phyloP scores from a whole-genome alignment of 768 basidiomycete genomes.

The Crassisporium funariophilum region DNA sequence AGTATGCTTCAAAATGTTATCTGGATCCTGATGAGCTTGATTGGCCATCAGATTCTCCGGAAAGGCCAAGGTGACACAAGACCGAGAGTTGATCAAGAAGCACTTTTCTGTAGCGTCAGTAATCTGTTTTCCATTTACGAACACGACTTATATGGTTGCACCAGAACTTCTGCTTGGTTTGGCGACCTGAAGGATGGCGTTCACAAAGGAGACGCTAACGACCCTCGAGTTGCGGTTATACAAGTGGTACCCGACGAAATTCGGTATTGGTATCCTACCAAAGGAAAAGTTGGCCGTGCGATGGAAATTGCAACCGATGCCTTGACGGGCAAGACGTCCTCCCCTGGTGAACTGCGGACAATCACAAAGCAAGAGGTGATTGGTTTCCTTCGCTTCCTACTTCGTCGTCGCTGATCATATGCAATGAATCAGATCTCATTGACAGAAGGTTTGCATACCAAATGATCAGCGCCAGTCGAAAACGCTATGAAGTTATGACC shows the following conservation, averaged over 20 bases:
- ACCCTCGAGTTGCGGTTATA: conserved; percentile 80
- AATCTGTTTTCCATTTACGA: not conserved
- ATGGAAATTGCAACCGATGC: conserved; percentile 62
- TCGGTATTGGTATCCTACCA: conserved; percentile 76
- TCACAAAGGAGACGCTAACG: conserved; percentile 78
- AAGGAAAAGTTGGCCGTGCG: conserved; percentile 56
- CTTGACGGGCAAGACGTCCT: conserved; percentile 60
- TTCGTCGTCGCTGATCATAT: not conserved
- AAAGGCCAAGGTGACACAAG: conserved; percentile 63
- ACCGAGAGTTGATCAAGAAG: conserved; percentile 64
- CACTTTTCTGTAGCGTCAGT: conserved; percentile 60
- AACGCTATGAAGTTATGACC: not conserved
- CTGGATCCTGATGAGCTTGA: not conserved
- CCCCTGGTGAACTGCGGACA: conserved; percentile 76
- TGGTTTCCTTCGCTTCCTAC: conserved; percentile 4
- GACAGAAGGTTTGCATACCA: conserved; percentile 39
- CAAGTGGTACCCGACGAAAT: conserved; percentile 81
- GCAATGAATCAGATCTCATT: conserved; percentile 42
- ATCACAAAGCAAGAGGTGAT: conserved; percentile 74
- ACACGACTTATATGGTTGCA: not conserved
- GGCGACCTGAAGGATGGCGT: conserved; percentile 84
- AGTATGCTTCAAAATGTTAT: conserved; percentile 18
- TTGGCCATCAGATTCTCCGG: conserved; percentile 59
- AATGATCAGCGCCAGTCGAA: conserved; percentile 20
- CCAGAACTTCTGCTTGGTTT: conserved; percentile 75